A percentile compares a stretch with the other conserved stretches of the same genome.
Conservation (phyloP, 192 early-diverging fungal species). For the Mortierella antarctica region DNA sequence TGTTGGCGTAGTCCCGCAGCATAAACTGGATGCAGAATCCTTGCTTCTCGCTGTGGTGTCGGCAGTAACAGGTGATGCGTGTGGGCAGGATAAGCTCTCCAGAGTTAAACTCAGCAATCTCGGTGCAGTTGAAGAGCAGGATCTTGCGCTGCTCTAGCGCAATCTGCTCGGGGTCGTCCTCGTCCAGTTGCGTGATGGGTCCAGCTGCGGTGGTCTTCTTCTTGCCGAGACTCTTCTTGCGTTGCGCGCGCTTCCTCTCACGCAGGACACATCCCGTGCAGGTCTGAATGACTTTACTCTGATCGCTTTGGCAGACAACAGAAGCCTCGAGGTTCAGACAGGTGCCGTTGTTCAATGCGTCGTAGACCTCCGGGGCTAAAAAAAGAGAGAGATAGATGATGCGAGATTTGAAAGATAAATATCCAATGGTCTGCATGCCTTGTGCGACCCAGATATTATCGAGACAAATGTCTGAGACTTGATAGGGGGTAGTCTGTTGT, state of each 20-base stretch:
- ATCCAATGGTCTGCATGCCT: background rate
- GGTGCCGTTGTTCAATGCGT: conserved; percentile 57
- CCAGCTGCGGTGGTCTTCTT: conserved; percentile 29
- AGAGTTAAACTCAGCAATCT: conserved; percentile 86
- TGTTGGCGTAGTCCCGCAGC: conserved; percentile 72
- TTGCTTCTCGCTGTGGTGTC: conserved; percentile 93
- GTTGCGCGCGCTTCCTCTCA: conserved; percentile 79
- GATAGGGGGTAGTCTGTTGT: conserved; percentile 1
- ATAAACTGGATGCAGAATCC: conserved; percentile 92
- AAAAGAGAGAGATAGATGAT: background rate
- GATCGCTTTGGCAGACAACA: conserved; percentile 88
- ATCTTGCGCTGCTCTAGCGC: conserved; percentile 82
- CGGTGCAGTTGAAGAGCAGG: conserved; percentile 89
- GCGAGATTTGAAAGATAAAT: background rate
- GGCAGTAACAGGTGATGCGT: conserved; percentile 96
- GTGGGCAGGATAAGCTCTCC: conserved; percentile 92
- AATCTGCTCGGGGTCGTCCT: conserved; percentile 71
- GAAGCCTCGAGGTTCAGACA: conserved; percentile 82
- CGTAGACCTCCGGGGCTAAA: conserved; percentile 40
- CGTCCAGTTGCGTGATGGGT: conserved; percentile 23
- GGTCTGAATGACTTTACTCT: conserved; percentile 77
- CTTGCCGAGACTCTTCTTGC: conserved; percentile 66
- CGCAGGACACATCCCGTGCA: conserved; percentile 87
- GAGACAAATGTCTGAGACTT: background rate
- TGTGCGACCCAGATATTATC: background rate